Evolutionary conservation across 106 monocot species (phyloP), one percentile per base, ranked within the genome.

Genomic region (Dioscorea zingiberensis): DNA sequence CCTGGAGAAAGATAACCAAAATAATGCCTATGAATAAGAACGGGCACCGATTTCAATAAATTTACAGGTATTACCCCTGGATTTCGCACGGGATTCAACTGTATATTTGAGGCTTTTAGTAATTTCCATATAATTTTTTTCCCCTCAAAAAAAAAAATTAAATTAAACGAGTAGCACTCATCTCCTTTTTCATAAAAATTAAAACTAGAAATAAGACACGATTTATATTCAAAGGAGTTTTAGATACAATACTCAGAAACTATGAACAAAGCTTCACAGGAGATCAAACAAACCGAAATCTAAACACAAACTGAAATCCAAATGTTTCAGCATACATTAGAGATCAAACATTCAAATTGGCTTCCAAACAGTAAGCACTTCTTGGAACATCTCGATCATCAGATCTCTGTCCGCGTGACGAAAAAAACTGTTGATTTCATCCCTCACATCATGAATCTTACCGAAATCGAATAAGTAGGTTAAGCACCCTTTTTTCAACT

Each of bases 351-450:
- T 15, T 82, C 64, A 94, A 0, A 68, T 23, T 46, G 85, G 83
- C 62, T 81, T 91, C 91, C 95, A 91, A 19, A 77, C 73, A 21
- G 78, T 74, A 2, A 95, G 78, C 47, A 91, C 71, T 71, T 95
- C 85, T 15, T 95, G 95, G 69, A 95, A 91, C 95, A 91, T 86
- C 47, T 95, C 85, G 21, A 91, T 47, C 83, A 91, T 83, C 49
- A 95, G 74, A 59, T 91, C 91, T 56, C 88, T 71, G 24, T 95
- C 91, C 0, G 83, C 87, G 15, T 81, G 76, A 18, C 77, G 74
- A 47, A 95, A 88, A 69, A 95, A 88, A 69, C 17, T 58, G 22
- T 66, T 69, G 16, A 95, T 78, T 30, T 95, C 95, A 27, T 88
- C 88, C 38, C 74, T 84, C 28, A 90, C 66, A 58, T 94, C 90